Percentiles rank a stretch among this genome's conserved stretches.
Conservation (phyloP, 2,329 filamentous ascomycete species). For the Dactylellina parvicollis region DNA sequence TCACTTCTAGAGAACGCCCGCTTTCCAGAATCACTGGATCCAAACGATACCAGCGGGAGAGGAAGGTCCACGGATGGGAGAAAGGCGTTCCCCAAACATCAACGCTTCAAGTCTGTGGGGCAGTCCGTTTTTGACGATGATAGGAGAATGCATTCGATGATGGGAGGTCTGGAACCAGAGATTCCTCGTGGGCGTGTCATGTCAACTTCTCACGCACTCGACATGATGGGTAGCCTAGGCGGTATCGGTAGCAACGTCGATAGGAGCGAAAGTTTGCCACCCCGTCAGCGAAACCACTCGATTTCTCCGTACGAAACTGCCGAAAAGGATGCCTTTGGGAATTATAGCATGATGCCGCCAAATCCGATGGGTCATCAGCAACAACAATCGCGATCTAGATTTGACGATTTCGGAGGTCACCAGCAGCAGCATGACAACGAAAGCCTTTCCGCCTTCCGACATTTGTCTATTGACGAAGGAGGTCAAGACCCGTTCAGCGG, state of each 20-base stretch:
- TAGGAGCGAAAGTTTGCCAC: conserved; percentile 58
- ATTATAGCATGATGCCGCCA: conserved; percentile 50
- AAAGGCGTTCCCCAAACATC: conserved; percentile 47
- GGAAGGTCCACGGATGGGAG: conserved; percentile 51
- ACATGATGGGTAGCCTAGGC: conserved; percentile 49
- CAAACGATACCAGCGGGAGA: conserved; percentile 37
- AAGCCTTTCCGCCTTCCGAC: conserved; percentile 48
- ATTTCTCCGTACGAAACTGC: conserved; percentile 51
- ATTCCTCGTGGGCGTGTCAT: conserved; percentile 56
- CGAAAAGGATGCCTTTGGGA: conserved; percentile 47
- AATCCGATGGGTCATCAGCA: conserved; percentile 41
- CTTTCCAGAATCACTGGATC: conserved; percentile 42
- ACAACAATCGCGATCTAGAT: conserved; percentile 46
- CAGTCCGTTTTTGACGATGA: conserved; percentile 53
- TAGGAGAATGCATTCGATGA: conserved; percentile 55
- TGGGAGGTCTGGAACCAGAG: conserved; percentile 55
- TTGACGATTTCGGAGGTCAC: conserved; percentile 41
- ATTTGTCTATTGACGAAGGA: conserved; percentile 57
- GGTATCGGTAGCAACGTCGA: conserved; percentile 53
- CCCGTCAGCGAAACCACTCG: conserved; percentile 57
- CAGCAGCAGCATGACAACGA: conserved; percentile 41
- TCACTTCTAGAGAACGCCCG: conserved; percentile 50
- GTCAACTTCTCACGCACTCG: conserved; percentile 56
- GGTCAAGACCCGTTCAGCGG: conserved; percentile 51
- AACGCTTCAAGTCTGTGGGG: conserved; percentile 51